Conservation (phyloP, 225 moss, liverwort and hornwort species). For the Pseudoscleropodium purum region DNA sequence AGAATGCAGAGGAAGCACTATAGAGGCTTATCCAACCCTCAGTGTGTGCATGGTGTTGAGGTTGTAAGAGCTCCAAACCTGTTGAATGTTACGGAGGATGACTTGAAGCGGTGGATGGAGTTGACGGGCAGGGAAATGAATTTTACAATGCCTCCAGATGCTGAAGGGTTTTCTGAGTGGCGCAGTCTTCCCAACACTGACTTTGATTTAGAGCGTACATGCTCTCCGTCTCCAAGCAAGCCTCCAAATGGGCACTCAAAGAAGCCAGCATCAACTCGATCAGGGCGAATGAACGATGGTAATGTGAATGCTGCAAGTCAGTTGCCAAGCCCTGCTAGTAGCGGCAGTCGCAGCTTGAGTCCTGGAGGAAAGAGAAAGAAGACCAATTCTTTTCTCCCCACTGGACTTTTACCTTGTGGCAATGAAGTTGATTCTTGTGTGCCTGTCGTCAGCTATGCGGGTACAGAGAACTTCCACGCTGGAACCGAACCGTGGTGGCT, state of each 20-base stretch:
- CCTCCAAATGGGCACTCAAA: conserved; percentile 47
- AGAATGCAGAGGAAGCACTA: conserved; percentile 91
- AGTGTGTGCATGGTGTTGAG: conserved; percentile 81
- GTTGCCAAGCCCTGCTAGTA: conserved; percentile 60
- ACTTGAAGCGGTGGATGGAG: conserved; percentile 79
- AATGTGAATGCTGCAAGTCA: conserved; percentile 48
- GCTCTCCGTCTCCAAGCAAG: conserved; percentile 65
- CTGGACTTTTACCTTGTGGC: conserved; percentile 50
- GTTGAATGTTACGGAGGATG: conserved; percentile 51
- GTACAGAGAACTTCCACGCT: conserved; percentile 50
- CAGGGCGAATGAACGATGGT: conserved; percentile 50
- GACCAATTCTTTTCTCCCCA: conserved; percentile 37
- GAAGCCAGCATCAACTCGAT: conserved; percentile 42
- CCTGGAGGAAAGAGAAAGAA: conserved; percentile 68
- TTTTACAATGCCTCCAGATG: conserved; percentile 67
- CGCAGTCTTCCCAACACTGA: conserved; percentile 65
- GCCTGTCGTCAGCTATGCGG: conserved; percentile 51
- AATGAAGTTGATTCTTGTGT: conserved; percentile 75
- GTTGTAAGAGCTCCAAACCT: conserved; percentile 65
- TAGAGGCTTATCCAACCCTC: conserved; percentile 75
- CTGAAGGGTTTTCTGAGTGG: conserved; percentile 82
- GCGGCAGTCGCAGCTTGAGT: conserved; percentile 55
- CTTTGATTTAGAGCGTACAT: conserved; percentile 60
- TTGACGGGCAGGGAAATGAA: conserved; percentile 71
- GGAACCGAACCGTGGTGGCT: conserved; percentile 66